Evolutionary conservation across 306 rosid species (phyloP).

Genomic region (Glycine soja): DNA sequence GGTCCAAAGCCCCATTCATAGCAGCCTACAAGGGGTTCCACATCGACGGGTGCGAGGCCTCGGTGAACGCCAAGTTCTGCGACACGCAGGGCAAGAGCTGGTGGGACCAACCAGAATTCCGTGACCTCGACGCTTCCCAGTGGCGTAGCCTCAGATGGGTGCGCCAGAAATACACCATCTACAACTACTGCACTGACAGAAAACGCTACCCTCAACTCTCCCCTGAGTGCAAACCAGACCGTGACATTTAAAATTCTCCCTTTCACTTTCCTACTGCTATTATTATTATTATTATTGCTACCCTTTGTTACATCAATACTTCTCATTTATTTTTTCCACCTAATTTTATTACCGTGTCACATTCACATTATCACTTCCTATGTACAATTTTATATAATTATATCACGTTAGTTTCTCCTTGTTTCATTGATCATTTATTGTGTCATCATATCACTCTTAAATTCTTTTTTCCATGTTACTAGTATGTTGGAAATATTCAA

Average conservation of each 20-base stretch:
- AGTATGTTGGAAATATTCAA: too few species aligned
- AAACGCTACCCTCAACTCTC: slow-evolving; percentile 59
- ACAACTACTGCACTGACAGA: slow-evolving; percentile 88
- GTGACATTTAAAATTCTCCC: slow-evolving; percentile 57
- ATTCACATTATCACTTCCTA: not conserved
- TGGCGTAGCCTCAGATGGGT: slow-evolving; percentile 80
- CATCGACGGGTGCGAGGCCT: slow-evolving; percentile 91
- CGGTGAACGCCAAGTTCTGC: slow-evolving; percentile 75
- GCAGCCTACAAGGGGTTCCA: slow-evolving; percentile 84
- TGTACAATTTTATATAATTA: not conserved
- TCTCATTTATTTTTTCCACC: not conserved
- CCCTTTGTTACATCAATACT: too few species aligned
- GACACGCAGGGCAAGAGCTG: slow-evolving; percentile 78
- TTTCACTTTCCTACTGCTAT: too few species aligned
- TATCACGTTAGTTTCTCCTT: too few species aligned
- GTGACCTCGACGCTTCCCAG: slow-evolving; percentile 70
- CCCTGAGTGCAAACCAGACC: slow-evolving; percentile 78
- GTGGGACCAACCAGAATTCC: slow-evolving; percentile 86
- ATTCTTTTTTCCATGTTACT: too few species aligned
- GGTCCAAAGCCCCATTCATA: slow-evolving; percentile 92
- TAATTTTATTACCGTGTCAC: slow-evolving; percentile 1
- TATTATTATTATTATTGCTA: too few species aligned
- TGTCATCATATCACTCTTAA: too few species aligned
- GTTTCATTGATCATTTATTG: too few species aligned
- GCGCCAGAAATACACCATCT: slow-evolving; percentile 74